Evolutionary conservation across 2,329 filamentous ascomycete genomes (phyloP).

Genomic region (Paecilomyces variotii): DNA sequence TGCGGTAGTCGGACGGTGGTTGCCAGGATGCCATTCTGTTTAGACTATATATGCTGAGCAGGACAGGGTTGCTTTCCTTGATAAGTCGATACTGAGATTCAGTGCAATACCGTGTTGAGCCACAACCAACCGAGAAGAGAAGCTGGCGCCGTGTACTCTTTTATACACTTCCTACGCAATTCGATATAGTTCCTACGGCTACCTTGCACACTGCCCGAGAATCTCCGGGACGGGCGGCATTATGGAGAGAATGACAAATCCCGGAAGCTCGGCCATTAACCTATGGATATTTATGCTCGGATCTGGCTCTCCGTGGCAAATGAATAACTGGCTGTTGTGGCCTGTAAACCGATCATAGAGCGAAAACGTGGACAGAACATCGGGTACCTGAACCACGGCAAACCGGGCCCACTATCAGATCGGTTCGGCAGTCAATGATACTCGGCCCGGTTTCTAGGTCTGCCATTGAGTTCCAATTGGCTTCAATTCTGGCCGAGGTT

Average conservation of each 20-base stretch:
- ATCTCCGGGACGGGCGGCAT: neutral
- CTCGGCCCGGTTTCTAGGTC: neutral
- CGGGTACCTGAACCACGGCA: neutral
- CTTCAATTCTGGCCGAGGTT: neutral
- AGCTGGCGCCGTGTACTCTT: neutral
- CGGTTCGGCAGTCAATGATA: neutral
- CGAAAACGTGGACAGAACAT: neutral
- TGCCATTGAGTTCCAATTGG: neutral
- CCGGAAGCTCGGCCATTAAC: neutral
- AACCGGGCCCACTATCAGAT: neutral
- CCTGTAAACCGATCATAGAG: neutral
- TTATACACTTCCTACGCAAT: neutral
- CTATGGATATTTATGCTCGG: neutral
- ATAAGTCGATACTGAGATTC: neutral
- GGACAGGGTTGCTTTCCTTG: neutral
- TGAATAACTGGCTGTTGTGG: neutral
- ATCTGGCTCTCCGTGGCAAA: neutral
- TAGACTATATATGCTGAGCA: neutral
- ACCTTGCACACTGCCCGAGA: neutral
- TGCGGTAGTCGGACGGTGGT: constrained; percentile 19
- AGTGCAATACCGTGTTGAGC: neutral
- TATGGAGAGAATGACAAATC: neutral
- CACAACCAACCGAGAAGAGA: neutral
- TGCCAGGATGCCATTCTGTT: constrained; percentile 11
- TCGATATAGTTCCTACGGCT: neutral